phyloP scores from a whole-genome alignment of 2,329 filamentous ascomycete genomes.

The Talaromyces piceae region DNA sequence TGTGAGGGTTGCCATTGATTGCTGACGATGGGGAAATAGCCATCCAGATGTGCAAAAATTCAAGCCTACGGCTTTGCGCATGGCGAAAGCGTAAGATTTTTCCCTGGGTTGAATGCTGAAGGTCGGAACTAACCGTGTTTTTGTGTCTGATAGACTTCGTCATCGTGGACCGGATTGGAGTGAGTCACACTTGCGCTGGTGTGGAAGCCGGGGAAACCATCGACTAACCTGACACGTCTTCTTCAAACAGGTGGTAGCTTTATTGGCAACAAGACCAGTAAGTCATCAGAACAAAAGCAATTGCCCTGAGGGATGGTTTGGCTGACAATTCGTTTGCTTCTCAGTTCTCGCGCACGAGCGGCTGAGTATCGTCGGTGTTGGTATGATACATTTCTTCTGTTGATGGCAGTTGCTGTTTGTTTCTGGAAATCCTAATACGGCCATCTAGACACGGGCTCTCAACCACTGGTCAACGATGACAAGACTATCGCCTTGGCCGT shows the following conservation, averaged over 20 bases:
- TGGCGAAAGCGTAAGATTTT: constrained; percentile 78
- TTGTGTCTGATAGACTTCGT: constrained; percentile 58
- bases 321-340: constrained; percentile 19
- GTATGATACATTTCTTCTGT: constrained; percentile 48
- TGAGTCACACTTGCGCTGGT: constrained; percentile 46
- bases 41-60: constrained; percentile 94
- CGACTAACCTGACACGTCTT: constrained; percentile 15
- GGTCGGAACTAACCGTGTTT: constrained; percentile 11
- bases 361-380: constrained; percentile 93
- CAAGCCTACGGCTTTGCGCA: constrained; percentile 87
- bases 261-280: constrained; percentile 84
- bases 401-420: neutral
- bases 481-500: constrained; percentile 83
- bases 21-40: constrained; percentile 30
- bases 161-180: constrained; percentile 98
- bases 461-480: constrained; percentile 90
- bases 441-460: constrained; percentile 75
- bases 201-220: constrained; percentile 4
- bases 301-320: neutral
- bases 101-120: neutral
- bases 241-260: constrained; percentile 67
- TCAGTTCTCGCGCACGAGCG: constrained; percentile 93
- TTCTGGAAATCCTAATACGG: neutral
- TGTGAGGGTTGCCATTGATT: constrained; percentile 7
- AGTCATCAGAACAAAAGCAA: constrained; percentile 26